Evolutionary conservation across 2,329 filamentous ascomycete species (phyloP), one percentile per base, ranked within the genome.

Genomic region (Claviceps cyperi): DNA sequence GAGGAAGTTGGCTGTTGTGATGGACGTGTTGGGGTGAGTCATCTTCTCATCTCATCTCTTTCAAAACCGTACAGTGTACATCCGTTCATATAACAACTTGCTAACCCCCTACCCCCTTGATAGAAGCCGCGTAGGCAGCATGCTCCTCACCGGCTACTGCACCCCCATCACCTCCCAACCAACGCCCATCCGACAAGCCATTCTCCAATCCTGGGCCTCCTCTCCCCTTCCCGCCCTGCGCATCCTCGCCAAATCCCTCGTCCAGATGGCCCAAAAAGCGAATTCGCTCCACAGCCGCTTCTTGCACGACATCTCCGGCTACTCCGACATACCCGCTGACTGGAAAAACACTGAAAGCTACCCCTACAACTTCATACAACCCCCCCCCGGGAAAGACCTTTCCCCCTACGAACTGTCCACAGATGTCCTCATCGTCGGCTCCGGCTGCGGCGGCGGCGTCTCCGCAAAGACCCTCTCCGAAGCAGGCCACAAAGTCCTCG

Each of bases 361-460:
- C 52, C 67, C 76, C 37, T 86, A 76, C 59, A 62, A 71, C 0
- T 86, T 86, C 57, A 59, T 84, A 44, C 80, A 85, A 59, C 70
- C 83, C 55, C 64, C 61, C 2, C 49, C 59, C 2, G 62, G 60
- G n/a, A 55, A 59, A 9, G 24, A 28, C 22, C 22, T 22, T 28
- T 2, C 8, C 4, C 70, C 78, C 0, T 78, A 81, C 54, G 72
- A 74, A 3, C 68, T 94, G 39, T 79, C 88, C 49, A 83, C 85
- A 0, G 91, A 96, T 63, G 80, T 94, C 1, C 79, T 94, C 40
- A 81, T 96, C 51, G 75, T 96, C 19, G 90, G 90, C 2, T 92
- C 86, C 38, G 90, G 90, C 28, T 94, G 86, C 58, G 90, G 90
- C 54, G 89, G 86, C 40, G 86, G 76, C 9, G 88, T 95, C 0